These are phyloP conservation scores for Endocalyx cinctus DNA, from an alignment of 2,329 filamentous ascomycete species.

Conservation along the genomic window DNA sequence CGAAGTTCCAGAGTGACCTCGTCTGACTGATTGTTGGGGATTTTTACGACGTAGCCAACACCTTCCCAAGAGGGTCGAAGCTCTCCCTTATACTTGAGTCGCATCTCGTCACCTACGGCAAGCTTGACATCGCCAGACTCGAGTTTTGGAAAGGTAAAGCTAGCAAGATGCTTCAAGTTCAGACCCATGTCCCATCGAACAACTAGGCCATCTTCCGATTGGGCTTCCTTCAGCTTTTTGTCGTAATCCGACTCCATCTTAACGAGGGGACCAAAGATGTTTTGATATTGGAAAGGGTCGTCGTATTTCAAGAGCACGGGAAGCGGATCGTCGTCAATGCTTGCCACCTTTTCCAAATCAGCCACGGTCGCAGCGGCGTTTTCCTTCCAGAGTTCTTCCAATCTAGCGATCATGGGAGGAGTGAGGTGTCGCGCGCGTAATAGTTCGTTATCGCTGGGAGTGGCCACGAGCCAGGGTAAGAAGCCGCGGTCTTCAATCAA, in stretches of 20 bases:
- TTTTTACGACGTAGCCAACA: constrained; percentile 98
- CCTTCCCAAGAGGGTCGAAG: constrained; percentile 91
- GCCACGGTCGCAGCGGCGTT: constrained; percentile 82
- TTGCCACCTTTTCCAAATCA: constrained; percentile 85
- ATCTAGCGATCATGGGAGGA: constrained; percentile 88
- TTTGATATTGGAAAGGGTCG: constrained; percentile 97
- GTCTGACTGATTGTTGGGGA: constrained; percentile 97
- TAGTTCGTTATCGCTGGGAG: constrained; percentile 90
- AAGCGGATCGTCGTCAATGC: constrained; percentile 90
- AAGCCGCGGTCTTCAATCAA: constrained; percentile 96
- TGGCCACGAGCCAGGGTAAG: constrained; percentile 83
- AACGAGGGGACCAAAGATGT: constrained; percentile 94
- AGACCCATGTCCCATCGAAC: constrained; percentile 93
- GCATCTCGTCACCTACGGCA: constrained; percentile 97
- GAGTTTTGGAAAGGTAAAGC: constrained; percentile 93
- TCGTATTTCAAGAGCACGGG: constrained; percentile 92
- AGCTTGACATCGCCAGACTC: constrained; percentile 97
- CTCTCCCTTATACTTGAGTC: constrained; percentile 92
- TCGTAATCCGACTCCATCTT: constrained; percentile 99
- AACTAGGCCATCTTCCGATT: constrained; percentile 91
- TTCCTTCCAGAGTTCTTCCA: constrained; percentile 99
- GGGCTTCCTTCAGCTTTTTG: constrained; percentile 96
- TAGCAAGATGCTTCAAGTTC: constrained; percentile 96
- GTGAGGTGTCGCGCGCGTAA: constrained; percentile 89
- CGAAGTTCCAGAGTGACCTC: constrained; percentile 94